phyloP scores from a whole-genome alignment of 495 filamentous ascomycete species.

The Beverwykella pulmonaria region DNA sequence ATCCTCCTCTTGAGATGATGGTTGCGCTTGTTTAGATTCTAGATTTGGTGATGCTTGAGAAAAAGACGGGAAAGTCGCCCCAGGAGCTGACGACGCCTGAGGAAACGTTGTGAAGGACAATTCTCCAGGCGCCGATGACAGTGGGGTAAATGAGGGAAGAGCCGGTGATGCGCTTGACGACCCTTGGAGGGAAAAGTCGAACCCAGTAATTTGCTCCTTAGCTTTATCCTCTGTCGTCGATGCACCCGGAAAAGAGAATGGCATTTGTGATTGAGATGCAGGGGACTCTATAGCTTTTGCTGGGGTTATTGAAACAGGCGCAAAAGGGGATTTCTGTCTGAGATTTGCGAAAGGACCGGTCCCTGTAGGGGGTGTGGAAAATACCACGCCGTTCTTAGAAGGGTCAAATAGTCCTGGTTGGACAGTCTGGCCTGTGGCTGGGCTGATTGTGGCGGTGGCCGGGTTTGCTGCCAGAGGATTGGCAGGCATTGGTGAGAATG shows the following conservation, averaged over 20 bases:
- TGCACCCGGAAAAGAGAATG: neutral
- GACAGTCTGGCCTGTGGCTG: neutral
- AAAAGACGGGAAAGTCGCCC: neutral
- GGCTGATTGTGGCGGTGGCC: neutral
- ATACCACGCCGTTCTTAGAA: slow-evolving; percentile 16
- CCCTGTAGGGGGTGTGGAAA: neutral
- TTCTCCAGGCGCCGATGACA: neutral
- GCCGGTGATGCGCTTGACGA: neutral
- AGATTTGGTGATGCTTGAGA: neutral
- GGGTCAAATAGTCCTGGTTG: slow-evolving; percentile 12
- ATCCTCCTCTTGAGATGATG: slow-evolving; percentile 7
- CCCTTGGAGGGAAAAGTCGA: neutral
- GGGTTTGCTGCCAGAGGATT: neutral
- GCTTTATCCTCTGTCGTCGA: neutral
- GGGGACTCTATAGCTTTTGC: neutral
- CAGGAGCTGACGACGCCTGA: neutral
- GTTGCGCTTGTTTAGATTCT: neutral
- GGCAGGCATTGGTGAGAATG: neutral
- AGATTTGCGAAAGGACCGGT: neutral
- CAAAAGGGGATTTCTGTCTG: neutral
- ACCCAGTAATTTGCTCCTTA: neutral
- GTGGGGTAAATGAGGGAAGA: neutral
- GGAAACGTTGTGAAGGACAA: neutral
- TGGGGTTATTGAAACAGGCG: neutral
- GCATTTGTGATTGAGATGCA: neutral